phyloP scores from a whole-genome alignment of 2,329 filamentous ascomycete genomes.

The Trichoderma semiorbis region DNA sequence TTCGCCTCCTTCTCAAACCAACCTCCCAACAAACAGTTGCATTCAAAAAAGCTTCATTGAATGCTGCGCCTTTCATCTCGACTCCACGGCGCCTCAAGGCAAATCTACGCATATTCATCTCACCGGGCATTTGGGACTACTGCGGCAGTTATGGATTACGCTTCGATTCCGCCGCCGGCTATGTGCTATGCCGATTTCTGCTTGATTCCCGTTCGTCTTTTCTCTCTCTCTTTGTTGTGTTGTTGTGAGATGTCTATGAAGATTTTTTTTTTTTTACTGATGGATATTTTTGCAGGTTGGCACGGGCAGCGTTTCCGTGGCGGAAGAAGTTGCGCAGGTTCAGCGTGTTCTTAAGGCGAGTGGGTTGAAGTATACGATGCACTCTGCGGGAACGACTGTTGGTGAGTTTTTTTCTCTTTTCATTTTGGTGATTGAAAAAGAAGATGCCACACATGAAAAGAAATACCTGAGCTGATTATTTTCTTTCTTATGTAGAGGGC shows the following conservation, averaged over 20 bases:
- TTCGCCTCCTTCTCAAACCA: background rate
- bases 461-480: background rate
- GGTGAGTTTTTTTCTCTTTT: constrained; percentile 48
- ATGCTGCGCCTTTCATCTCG: background rate
- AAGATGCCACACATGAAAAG: background rate
- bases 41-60: background rate
- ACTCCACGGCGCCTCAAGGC: background rate
- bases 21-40: background rate
- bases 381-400: constrained; percentile 89
- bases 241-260: background rate
- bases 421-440: background rate
- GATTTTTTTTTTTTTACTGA: background rate
- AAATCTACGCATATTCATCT: background rate
- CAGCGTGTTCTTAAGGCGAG: constrained; percentile 80
- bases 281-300: constrained; percentile 58
- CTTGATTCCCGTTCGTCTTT: constrained; percentile 66
- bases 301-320: constrained; percentile 71
- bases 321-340: constrained; percentile 81
- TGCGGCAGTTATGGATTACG: constrained; percentile 41
- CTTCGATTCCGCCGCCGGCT: constrained; percentile 59
- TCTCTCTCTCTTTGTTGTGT: background rate
- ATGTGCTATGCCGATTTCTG: constrained; percentile 88
- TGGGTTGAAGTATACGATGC: constrained; percentile 81
- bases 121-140: background rate
- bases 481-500: constrained; percentile 61